These are phyloP conservation scores for Wallacemonas sp. DNA, from an alignment of 208 protist genomes.

Conservation along the genomic window DNA sequence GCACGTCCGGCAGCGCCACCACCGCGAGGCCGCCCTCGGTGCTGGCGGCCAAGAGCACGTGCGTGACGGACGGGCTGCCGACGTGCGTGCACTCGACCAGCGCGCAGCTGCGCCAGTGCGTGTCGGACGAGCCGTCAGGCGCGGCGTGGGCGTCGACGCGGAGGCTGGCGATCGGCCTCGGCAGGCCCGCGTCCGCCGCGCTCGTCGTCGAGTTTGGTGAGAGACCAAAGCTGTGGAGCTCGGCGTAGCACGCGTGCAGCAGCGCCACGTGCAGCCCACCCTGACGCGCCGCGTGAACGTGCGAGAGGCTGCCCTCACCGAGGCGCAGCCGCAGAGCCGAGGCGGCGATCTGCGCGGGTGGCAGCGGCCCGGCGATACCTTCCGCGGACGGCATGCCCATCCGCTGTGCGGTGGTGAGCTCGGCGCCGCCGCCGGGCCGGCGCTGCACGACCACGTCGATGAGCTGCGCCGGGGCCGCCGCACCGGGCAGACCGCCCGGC, in stretches of 20 bases:
- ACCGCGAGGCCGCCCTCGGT: slow-evolving; percentile 1
- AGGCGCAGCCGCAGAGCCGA: neutral
- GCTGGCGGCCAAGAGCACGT: slow-evolving; percentile 9
- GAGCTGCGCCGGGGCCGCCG: slow-evolving; percentile 1
- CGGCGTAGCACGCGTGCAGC: slow-evolving; percentile 17
- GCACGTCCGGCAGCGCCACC: slow-evolving; percentile 7
- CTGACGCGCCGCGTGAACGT: neutral
- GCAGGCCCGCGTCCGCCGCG: neutral
- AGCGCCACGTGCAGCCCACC: slow-evolving; percentile 9
- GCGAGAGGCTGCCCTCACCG: neutral
- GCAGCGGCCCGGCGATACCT: neutral
- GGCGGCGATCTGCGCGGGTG: neutral
- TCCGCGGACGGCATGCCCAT: slow-evolving; percentile 5
- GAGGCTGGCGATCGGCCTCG: neutral
- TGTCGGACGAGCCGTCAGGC: neutral
- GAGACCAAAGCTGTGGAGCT: neutral
- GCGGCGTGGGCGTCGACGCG: slow-evolving; percentile 11
- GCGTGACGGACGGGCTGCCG: neutral
- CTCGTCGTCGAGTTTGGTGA: neutral
- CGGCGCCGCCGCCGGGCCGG: neutral
- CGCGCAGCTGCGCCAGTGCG: neutral
- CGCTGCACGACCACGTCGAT: neutral
- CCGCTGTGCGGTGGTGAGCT: neutral
- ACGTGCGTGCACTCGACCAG: neutral
- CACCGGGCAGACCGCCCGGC: neutral